A percentile compares a stretch with the other conserved stretches of the same genome.
Evolutionary conservation across 257 asterid genomes (phyloP).

Genomic region (Solanum tarijense): DNA sequence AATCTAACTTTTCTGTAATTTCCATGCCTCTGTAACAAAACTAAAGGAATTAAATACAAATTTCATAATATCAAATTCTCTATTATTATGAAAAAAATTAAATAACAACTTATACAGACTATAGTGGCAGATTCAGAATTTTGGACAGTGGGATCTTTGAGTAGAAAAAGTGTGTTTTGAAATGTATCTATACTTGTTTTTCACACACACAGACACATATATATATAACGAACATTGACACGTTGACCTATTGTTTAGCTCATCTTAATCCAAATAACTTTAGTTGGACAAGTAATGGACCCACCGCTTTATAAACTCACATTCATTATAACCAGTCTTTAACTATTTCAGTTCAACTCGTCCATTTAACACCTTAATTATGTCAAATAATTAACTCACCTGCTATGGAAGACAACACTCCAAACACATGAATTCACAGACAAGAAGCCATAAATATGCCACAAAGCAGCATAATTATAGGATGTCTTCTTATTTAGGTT

Average conservation of each 20-base stretch:
- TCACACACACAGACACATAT: not conserved
- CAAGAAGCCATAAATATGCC: conserved; percentile 59
- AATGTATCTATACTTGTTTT: not conserved
- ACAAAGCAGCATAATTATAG: conserved; percentile 72
- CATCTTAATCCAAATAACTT: not conserved
- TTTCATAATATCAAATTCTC: not conserved
- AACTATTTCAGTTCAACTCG: not conserved
- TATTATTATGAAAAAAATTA: not conserved
- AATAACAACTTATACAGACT: not conserved
- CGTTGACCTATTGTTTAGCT: not conserved
- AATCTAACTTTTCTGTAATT: conserved; percentile 63
- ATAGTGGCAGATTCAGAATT: not conserved
- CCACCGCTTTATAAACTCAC: not conserved
- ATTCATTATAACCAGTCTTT: not conserved
- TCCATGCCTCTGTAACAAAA: conserved; percentile 52
- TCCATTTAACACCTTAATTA: not conserved
- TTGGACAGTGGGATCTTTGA: not conserved
- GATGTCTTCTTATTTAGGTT: conserved; percentile 54
- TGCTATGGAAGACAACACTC: conserved; percentile 68
- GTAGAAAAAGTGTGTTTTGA: not conserved
- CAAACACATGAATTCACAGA: conserved; percentile 76
- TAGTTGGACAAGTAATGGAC: not conserved
- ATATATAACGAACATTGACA: not conserved
- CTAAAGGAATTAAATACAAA: not conserved
- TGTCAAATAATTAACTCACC: conserved; percentile 31